Percentiles rank a stretch among this genome's conserved stretches.
Conservation (phyloP, 208 protist genomes). For the Trypanosoma vivax region DNA sequence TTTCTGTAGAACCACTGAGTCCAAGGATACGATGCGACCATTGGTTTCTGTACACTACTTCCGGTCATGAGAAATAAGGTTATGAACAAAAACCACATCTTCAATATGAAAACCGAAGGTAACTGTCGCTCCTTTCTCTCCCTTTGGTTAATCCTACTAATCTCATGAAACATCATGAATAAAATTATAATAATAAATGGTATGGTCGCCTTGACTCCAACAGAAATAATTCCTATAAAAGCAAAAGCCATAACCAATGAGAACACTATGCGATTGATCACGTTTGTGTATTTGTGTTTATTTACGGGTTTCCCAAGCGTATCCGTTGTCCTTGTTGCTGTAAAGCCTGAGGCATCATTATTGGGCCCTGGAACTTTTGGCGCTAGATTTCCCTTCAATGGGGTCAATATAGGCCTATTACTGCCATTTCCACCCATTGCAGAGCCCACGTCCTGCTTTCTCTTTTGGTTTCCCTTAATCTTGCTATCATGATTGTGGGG, state of each 20-base stretch:
- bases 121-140: constrained; percentile 72
- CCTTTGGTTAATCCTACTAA: constrained; percentile 81
- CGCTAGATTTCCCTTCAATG: constrained; percentile 8
- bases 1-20: constrained; percentile 40
- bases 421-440: too few relatives aligned
- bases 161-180: constrained; percentile 81
- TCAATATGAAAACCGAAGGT: constrained; percentile 59
- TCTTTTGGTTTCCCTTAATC: too few relatives aligned
- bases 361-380: too few relatives aligned
- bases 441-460: too few relatives aligned
- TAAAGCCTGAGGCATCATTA: too few relatives aligned
- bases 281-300: constrained; percentile 40
- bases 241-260: constrained; percentile 79
- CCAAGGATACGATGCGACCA: constrained; percentile 53
- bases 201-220: constrained; percentile 69
- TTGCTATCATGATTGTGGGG: too few relatives aligned
- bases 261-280: constrained; percentile 83
- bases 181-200: constrained; percentile 57
- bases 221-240: constrained; percentile 74
- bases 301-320: constrained; percentile 14
- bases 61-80: constrained; percentile 38
- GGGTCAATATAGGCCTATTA: too few relatives aligned
- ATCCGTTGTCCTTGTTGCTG: not conserved
- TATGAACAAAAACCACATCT: constrained; percentile 70
- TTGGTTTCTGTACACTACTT: constrained; percentile 41